Evolutionary conservation across 2,329 filamentous ascomycete species (phyloP), one percentile per base, ranked within the genome.

Genomic region (Oidium heveae): DNA sequence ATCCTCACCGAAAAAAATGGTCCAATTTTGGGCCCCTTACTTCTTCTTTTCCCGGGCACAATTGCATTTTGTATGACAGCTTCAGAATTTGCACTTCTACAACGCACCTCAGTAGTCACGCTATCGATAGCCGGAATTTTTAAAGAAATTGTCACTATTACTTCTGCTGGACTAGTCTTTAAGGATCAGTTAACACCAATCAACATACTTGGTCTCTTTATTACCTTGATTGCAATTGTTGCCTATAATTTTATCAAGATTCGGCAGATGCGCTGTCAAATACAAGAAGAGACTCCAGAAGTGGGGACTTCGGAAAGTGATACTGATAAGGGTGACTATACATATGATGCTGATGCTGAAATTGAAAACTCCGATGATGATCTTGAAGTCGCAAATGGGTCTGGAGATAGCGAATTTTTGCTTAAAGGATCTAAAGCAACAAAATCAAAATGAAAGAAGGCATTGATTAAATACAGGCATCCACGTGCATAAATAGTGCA

Each of bases 21-120:
- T 18, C 61, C 71, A 7, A 56, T 82, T 4, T 69, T 80, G 41
- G 79, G 84, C 0, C 74, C 84, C 0, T 66, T 80, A 22, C 81
- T 96, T 56, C 72, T 98, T 7, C 68, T 98, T 2, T 95, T 95
- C 68, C 91, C 91, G 0, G 91, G 91, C 18, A 74, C 78, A 39
- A 82, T 98, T 54, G 91, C 91, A 1, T 98, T 98, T 66, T 76
- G 87, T 58, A 98, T 98, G 91, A 96, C 93, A 18, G 80, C 87
- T 0, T 88, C 86, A 54, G 91, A 98, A 68, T 98, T 96, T 66
- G 89, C 91, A 54, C 76, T 98, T 58, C 76, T 98, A 60, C 84
- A 95, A 71, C 85, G 91, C 51, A 96, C 89, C 0, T 93, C 85
- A 1, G 91, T 98, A 54, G 91, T 98, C 53, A 96, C 91, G 0